These are phyloP conservation scores for Manihot esculenta DNA, from an alignment of 441 rosid species.

Conservation along the genomic window DNA sequence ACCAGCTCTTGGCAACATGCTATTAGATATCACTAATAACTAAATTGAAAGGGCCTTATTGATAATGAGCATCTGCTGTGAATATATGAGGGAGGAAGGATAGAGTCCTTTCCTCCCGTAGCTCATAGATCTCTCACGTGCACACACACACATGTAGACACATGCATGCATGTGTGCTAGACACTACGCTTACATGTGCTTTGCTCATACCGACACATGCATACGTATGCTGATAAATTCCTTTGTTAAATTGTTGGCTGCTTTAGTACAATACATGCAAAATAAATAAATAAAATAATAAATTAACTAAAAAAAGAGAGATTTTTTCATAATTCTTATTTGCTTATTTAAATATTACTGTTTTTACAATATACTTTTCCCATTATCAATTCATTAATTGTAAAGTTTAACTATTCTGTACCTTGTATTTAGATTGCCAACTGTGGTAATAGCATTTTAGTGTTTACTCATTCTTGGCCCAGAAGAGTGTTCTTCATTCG, in stretches of 20 bases:
- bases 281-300: too few species aligned
- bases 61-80: neutral
- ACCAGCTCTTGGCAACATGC: too few species aligned
- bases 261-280: neutral
- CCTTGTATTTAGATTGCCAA: neutral
- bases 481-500: neutral
- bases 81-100: neutral
- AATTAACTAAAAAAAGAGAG: too few species aligned
- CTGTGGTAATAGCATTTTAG: neutral
- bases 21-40: too few species aligned
- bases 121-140: neutral
- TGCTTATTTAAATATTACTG: neutral
- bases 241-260: neutral
- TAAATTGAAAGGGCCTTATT: too few species aligned
- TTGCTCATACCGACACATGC: neutral
- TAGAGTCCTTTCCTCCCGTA: neutral
- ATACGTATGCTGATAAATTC: neutral
- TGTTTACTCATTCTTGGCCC: neutral
- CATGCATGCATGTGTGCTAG: too few species aligned
- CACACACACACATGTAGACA: neutral
- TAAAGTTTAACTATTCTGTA: neutral
- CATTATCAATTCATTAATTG: constrained; percentile 1
- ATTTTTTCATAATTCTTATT: neutral
- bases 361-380: neutral
- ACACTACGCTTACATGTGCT: neutral